phyloP scores from a whole-genome alignment of 2,329 filamentous ascomycete genomes.

The Magnaporthiopsis incrustans region DNA sequence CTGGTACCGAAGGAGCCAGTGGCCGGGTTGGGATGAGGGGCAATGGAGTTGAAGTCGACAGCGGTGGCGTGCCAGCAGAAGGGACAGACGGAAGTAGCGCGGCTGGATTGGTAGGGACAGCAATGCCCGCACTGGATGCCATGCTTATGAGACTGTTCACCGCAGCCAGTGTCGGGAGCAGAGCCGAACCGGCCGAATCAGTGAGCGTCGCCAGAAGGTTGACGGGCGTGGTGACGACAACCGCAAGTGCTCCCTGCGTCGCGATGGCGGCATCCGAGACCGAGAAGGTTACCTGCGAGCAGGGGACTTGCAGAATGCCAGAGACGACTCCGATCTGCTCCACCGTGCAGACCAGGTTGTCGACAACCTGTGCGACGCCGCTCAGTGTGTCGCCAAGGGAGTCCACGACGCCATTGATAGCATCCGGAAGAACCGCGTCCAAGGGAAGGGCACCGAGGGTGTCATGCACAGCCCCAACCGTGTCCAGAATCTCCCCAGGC shows the following conservation, averaged over 20 bases:
- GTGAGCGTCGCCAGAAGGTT: constrained; percentile 6
- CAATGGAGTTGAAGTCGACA: not conserved
- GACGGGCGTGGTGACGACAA: constrained; percentile 1
- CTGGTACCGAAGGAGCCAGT: not conserved
- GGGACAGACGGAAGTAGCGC: not conserved
- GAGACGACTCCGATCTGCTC: constrained; percentile 2
- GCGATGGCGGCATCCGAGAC: constrained; percentile 1
- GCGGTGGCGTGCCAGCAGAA: not conserved
- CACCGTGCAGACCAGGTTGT: constrained; percentile 6
- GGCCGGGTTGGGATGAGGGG: not conserved
- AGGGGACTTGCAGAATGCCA: constrained; percentile 3
- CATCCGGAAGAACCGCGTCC: not conserved
- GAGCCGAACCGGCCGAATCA: constrained; percentile 2
- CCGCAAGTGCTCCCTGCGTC: constrained; percentile 1
- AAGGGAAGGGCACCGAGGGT: not conserved
- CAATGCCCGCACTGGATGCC: not conserved
- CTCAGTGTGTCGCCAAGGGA: not conserved
- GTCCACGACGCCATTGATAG: constrained; percentile 3
- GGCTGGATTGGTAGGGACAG: not conserved
- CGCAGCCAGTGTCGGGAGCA: constrained; percentile 2
- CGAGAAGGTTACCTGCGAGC: not conserved
- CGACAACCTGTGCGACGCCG: constrained; percentile 6
- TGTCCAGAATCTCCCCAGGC: constrained; percentile 2
- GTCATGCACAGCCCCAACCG: not conserved
- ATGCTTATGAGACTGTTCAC: not conserved